These are phyloP conservation scores for Globisporangium uncinulatum DNA, from an alignment of 352 stramenopile genomes.

Conservation along the genomic window DNA sequence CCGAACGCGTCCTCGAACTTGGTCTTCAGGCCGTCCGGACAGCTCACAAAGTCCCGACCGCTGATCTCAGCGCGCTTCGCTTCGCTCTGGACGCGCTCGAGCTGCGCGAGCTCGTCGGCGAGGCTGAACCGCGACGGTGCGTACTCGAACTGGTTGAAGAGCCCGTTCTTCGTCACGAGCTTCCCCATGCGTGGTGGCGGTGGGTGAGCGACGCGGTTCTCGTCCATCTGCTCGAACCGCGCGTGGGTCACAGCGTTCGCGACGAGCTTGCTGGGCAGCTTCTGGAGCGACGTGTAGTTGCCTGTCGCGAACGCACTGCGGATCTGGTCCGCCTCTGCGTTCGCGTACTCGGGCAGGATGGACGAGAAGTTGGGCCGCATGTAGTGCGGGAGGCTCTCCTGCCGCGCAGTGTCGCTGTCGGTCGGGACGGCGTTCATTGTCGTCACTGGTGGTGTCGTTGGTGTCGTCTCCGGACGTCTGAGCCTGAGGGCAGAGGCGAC, in stretches of 20 bases:
- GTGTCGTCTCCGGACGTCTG: background rate
- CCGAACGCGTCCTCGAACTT: conserved; percentile 80
- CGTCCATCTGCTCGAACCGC: conserved; percentile 72
- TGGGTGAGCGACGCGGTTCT: conserved; percentile 56
- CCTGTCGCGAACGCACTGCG: conserved; percentile 60
- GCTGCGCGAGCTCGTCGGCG: conserved; percentile 50
- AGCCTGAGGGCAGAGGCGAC: too few species aligned
- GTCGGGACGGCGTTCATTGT: background rate
- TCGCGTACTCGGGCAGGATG: conserved; percentile 74
- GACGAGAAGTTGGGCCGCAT: conserved; percentile 82
- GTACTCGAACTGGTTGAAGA: conserved; percentile 82
- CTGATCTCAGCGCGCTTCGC: conserved; percentile 69
- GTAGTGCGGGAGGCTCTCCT: conserved; percentile 48
- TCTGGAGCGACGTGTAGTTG: conserved; percentile 67
- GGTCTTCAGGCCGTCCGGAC: conserved; percentile 33
- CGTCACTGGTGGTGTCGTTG: background rate
- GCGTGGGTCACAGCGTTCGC: conserved; percentile 60
- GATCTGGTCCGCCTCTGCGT: conserved; percentile 71
- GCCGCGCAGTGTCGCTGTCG: conserved; percentile 7
- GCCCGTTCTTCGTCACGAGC: conserved; percentile 54
- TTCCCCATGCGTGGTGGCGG: conserved; percentile 26
- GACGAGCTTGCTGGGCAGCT: conserved; percentile 42
- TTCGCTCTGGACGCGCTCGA: conserved; percentile 59
- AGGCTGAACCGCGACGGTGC: conserved; percentile 62
- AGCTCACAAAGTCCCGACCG: conserved; percentile 62